phyloP scores from a whole-genome alignment of 1,139 yeast genomes.

The Schwanniomyces etchellsii region DNA sequence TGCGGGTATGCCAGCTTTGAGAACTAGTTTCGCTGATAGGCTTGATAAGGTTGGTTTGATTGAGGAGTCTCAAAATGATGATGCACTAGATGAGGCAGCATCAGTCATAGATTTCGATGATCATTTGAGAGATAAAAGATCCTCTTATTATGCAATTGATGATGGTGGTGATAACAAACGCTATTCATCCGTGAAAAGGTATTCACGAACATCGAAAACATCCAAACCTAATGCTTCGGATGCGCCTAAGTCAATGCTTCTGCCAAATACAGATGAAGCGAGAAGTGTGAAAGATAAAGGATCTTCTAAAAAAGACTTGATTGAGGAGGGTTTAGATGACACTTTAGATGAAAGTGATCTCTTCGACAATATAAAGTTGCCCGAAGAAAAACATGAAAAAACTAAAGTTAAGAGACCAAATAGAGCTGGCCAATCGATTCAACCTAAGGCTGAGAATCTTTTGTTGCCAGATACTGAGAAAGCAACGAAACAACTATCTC shows the following conservation, averaged over 20 bases:
- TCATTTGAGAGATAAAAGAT: conserved; percentile 35
- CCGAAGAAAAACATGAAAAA: conserved; percentile 20
- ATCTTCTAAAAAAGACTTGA: conserved; percentile 13
- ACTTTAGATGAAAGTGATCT: conserved; percentile 19
- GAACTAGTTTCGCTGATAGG: conserved; percentile 42
- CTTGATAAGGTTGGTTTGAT: conserved; percentile 34
- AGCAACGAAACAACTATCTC: neutral
- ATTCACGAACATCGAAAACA: conserved; percentile 18
- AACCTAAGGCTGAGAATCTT: conserved; percentile 36
- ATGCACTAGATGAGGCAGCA: conserved; percentile 17
- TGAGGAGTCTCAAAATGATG: conserved; percentile 26
- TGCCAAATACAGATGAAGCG: conserved; percentile 24
- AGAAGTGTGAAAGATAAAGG: conserved; percentile 31
- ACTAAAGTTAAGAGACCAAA: conserved; percentile 7
- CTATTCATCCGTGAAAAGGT: conserved; percentile 16
- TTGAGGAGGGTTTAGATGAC: conserved; percentile 11
- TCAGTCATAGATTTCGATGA: conserved; percentile 38
- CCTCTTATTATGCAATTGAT: conserved; percentile 26
- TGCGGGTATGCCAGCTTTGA: conserved; percentile 22
- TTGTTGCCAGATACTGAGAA: conserved; percentile 23
- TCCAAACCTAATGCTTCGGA: conserved; percentile 5
- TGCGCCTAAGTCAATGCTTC: conserved; percentile 8
- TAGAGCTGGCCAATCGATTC: conserved; percentile 14
- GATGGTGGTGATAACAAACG: conserved; percentile 16
- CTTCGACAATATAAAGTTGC: conserved; percentile 42